Evolutionary conservation across 2,329 filamentous ascomycete species (phyloP).

Genomic region (Pseudogymnoascus sp.): DNA sequence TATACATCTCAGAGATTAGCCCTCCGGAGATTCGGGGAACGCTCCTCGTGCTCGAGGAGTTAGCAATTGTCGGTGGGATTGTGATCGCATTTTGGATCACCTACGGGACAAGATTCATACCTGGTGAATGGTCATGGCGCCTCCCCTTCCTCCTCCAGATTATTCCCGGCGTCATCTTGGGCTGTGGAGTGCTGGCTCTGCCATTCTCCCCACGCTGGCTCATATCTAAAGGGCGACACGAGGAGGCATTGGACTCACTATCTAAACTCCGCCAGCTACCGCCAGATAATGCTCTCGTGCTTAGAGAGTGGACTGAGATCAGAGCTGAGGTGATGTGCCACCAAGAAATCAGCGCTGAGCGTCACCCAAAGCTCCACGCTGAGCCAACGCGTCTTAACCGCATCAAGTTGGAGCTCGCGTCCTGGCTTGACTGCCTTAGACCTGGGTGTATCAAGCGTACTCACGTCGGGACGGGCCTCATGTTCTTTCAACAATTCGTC

Average conservation of each 20-base stretch:
- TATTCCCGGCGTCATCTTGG: slow-evolving; percentile 21
- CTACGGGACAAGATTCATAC: slow-evolving; percentile 34
- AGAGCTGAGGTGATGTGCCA: slow-evolving; percentile 46
- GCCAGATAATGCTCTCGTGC: slow-evolving; percentile 39
- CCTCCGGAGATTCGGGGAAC: slow-evolving; percentile 30
- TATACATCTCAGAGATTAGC: slow-evolving; percentile 45
- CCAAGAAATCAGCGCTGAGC: slow-evolving; percentile 33
- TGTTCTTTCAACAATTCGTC: slow-evolving; percentile 50
- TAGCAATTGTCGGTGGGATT: slow-evolving; percentile 37
- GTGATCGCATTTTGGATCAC: slow-evolving; percentile 36
- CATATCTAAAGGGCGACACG: slow-evolving; percentile 36
- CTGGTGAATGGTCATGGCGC: slow-evolving; percentile 23
- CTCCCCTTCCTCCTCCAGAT: slow-evolving; percentile 27
- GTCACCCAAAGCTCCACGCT: slow-evolving; percentile 32
- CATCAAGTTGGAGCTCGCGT: slow-evolving; percentile 39
- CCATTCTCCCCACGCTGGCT: slow-evolving; percentile 51
- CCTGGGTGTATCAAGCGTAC: slow-evolving; percentile 42
- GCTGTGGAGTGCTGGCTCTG: slow-evolving; percentile 36
- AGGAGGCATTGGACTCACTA: slow-evolving; percentile 41
- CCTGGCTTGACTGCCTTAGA: slow-evolving; percentile 43
- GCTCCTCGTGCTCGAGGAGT: slow-evolving; percentile 19
- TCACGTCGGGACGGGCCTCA: slow-evolving; percentile 41
- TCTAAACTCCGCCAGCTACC: slow-evolving; percentile 42
- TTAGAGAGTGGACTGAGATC: slow-evolving; percentile 42
- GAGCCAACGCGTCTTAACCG: slow-evolving; percentile 25